Conservation (phyloP, 441 rosid genomes). For the Euphorbia schlechtendalii region DNA sequence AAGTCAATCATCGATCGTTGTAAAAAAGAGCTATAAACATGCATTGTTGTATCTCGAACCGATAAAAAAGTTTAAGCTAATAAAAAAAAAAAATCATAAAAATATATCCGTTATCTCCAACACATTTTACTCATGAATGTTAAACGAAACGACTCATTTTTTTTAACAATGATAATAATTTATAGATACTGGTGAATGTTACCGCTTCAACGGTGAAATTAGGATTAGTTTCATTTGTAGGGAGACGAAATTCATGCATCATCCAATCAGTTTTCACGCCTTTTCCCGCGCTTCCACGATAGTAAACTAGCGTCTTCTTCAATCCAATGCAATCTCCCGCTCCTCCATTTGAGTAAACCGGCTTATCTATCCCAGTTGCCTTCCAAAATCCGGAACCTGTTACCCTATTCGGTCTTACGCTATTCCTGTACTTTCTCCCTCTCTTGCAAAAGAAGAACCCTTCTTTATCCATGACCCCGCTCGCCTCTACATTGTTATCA, state of each 20-base stretch:
- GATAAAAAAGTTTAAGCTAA: too few species aligned
- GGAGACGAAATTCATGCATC: constrained; percentile 98
- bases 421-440: constrained; percentile 88
- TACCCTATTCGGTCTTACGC: constrained; percentile 87
- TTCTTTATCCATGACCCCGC: constrained; percentile 43
- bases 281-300: constrained; percentile 83
- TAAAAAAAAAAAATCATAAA: too few species aligned
- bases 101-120: too few species aligned
- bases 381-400: constrained; percentile 97
- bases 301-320: constrained; percentile 84
- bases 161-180: too few species aligned
- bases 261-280: constrained; percentile 96
- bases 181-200: constrained; percentile 23
- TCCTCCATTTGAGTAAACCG: constrained; percentile 36
- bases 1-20: too few species aligned
- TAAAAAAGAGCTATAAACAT: too few species aligned
- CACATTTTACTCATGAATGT: too few species aligned
- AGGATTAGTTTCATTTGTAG: constrained; percentile 25
- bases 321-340: constrained; percentile 73
- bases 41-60: too few species aligned
- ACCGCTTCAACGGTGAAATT: constrained; percentile 48
- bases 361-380: constrained; percentile 94
- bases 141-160: too few species aligned
- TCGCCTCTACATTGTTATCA: constrained; percentile 22
- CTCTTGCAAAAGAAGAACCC: constrained; percentile 83